Conservation (phyloP, 2,329 filamentous ascomycete species). For the Clarireedia paspali region DNA sequence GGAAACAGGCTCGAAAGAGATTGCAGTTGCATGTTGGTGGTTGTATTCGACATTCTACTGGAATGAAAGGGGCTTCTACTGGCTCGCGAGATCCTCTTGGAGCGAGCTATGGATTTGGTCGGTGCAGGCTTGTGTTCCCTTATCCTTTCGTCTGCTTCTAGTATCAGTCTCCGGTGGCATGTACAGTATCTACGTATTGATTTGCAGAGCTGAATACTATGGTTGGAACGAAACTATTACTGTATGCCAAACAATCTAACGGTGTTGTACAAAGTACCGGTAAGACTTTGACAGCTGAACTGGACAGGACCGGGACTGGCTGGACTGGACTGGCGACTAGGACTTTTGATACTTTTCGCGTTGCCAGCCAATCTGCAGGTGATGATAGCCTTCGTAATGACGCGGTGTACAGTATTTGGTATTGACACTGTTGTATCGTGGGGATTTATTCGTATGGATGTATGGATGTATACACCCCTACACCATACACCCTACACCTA, state of each 20-base stretch:
- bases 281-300: too few relatives aligned
- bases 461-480: not conserved
- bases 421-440: not conserved
- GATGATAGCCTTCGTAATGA: not conserved
- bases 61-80: too few relatives aligned
- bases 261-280: not conserved
- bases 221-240: not conserved
- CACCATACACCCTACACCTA: too few relatives aligned
- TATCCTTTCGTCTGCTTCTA: too few relatives aligned
- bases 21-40: too few relatives aligned
- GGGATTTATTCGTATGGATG: not conserved
- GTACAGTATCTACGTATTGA: not conserved
- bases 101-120: not conserved
- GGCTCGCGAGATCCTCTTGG: too few relatives aligned
- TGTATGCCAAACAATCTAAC: not conserved
- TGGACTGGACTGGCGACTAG: too few relatives aligned
- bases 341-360: not conserved
- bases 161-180: not conserved
- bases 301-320: too few relatives aligned
- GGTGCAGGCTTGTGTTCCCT: not conserved
- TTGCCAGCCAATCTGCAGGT: not conserved
- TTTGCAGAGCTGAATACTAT: slow-evolving; percentile 2
- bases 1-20: too few relatives aligned
- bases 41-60: too few relatives aligned
- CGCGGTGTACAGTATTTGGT: not conserved